Conservation (phyloP, 495 filamentous ascomycete genomes). For the Daldinia decipiens region DNA sequence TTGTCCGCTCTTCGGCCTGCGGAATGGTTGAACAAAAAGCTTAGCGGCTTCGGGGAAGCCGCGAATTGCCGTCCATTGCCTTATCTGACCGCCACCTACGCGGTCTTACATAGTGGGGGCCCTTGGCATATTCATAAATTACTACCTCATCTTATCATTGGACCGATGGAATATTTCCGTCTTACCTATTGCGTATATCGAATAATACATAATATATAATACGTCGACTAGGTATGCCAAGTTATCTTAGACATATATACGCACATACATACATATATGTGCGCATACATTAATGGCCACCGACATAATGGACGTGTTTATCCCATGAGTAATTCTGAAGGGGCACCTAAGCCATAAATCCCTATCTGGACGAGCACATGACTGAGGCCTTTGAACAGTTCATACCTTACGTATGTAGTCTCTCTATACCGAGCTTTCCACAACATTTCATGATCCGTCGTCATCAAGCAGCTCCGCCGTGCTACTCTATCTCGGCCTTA, state of each 20-base stretch:
- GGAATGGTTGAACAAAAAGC: constrained; percentile 15
- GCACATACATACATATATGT: neutral
- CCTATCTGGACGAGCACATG: constrained; percentile 3
- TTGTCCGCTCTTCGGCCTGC: constrained; percentile 36
- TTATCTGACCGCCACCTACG: constrained; percentile 30
- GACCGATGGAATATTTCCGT: neutral
- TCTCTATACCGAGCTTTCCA: constrained; percentile 35
- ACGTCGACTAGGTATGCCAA: constrained; percentile 1
- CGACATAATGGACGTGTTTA: neutral
- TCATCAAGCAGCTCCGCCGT: constrained; percentile 39
- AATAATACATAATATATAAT: too few relatives aligned
- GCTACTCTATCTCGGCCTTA: constrained; percentile 42
- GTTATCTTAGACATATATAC: constrained; percentile 5
- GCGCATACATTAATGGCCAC: constrained; percentile 22
- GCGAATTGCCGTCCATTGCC: constrained; percentile 48
- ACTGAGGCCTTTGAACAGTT: neutral
- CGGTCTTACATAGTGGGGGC: neutral
- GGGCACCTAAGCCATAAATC: neutral
- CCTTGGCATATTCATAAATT: constrained; percentile 23
- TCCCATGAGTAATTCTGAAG: constrained; percentile 1
- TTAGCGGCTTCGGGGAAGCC: constrained; percentile 26
- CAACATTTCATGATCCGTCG: constrained; percentile 41
- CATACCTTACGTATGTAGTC: neutral
- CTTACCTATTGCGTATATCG: constrained; percentile 9
- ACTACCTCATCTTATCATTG: constrained; percentile 38